Evolutionary conservation across 2,329 filamentous ascomycete genomes (phyloP), one percentile per base, ranked within the genome.

Genomic region (Xylariales sp.): DNA sequence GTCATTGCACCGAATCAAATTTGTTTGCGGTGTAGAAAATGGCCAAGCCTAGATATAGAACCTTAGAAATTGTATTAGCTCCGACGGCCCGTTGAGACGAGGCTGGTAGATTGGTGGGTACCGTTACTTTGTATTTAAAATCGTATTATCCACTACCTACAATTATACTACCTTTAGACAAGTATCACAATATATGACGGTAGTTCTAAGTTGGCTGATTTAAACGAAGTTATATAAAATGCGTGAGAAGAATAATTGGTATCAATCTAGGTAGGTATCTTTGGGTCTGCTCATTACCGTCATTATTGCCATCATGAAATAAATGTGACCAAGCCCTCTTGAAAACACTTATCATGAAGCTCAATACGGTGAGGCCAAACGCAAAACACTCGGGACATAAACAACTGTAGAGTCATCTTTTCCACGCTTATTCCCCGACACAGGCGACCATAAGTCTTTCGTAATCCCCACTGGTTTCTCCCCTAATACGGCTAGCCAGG

Each of bases 401-500:
- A 23, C 30, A 36, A 43, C 23, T 46, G 14, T 46, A 56, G 18
- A 45, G 62, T 64, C 50, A 55, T 41, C 46, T 36, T 59, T 34
- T 61, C 68, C 4, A 10, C 48, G 75, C 69, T 49, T 50, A 71
- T 72, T 86, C 84, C 18, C 85, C 86, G 58, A 88, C 80, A 62
- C 85, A 87, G n/a, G 91, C 93, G 71, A 97, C 80, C 87, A 97
- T 85, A 75, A 95, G 80, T 73, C 82, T 87, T 81, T 92, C 85
- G 74, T 96, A 97, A 79, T 97, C 91, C 4, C 94, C 93, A 69
- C 91, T 93, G 5, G 93, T 97, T 84, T 98, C 95, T 2, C 90
- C 89, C 76, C 87, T 88, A 75, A 98, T 92, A 55, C 93, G 85
- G 64, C 84, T 83, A 10, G 87, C 84, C 64, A 98, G 81, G 69